Evolutionary conservation across 176 grass and related monocot species (phyloP), one percentile per base, ranked within the genome.

Genomic region (Ensete ventricosum): DNA sequence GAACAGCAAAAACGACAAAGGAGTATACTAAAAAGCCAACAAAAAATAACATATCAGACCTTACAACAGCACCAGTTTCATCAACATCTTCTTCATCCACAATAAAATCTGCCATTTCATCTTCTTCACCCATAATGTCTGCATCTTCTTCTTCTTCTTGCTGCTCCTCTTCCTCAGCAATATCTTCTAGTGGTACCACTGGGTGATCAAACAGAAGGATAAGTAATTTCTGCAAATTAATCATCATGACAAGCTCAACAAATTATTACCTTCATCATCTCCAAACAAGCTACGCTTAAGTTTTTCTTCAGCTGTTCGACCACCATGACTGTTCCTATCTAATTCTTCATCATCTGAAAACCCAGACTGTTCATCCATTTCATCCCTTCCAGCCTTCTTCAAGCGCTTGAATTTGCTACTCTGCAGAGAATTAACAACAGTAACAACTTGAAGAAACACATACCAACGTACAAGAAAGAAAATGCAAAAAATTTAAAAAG

Each of bases 51-150:
- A 69, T 57, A 55, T 19, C 53, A 1, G 80, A 99, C 96, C 78
- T 95, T 14, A 95, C 74, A 84, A 88, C 54, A 85, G 92, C 88
- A 22, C 96, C 96, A 16, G 90, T 83, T 17, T 72, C 91, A 81
- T 99, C 96, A 11, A 99, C 77, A 76, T 94, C 95, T 53, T 94
- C 91, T 83, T 99, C 96, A 14, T 99, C 96, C 1, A 99, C 96
- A 65, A 99, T 99, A 73, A 99, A 99, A 63, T 83, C 91, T 14
- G 83, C 88, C 96, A 99, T 99, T 87, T 99, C 91, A 95, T 96
- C 93, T 23, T 99, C 96, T 53, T 85, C 86, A 8, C 79, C 86
- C 8, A 85, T 78, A 19, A 87, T 66, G 51, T 85, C 86, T 73
- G 67, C 81, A 72, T 93, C 91, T 26, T 91, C 88, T 43, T 34